These are phyloP conservation scores for Aspergillus fumigatiaffinis DNA, from an alignment of 2,329 filamentous ascomycete genomes.

Conservation along the genomic window DNA sequence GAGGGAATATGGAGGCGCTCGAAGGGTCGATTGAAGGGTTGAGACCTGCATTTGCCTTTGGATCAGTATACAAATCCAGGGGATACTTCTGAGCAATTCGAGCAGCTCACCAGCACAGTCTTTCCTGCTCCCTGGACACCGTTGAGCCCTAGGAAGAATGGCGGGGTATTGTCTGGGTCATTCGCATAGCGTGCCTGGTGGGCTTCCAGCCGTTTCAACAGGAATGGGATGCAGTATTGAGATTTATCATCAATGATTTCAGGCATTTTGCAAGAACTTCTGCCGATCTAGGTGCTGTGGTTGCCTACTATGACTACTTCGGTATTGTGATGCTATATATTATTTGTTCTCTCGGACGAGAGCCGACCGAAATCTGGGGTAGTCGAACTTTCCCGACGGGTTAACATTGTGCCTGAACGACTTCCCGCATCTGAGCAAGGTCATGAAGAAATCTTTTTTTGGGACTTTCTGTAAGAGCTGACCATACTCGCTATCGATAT, in stretches of 20 bases:
- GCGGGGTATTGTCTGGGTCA: conserved; percentile 43
- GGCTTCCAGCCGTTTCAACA: conserved; percentile 56
- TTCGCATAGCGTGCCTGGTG: conserved; percentile 45
- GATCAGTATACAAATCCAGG: neutral
- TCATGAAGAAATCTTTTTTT: neutral
- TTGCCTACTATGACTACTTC: conserved; percentile 7
- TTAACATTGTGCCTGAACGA: neutral
- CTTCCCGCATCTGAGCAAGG: neutral
- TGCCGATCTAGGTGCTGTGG: conserved; percentile 11
- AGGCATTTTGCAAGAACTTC: conserved; percentile 35
- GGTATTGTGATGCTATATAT: neutral
- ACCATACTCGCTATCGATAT: no score
- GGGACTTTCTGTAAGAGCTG: neutral
- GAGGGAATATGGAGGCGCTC: conserved; percentile 54
- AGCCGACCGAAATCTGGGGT: conserved; percentile 15
- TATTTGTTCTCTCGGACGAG: conserved; percentile 12
- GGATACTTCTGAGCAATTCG: conserved; percentile 5
- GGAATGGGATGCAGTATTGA: conserved; percentile 72
- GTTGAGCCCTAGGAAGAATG: conserved; percentile 84
- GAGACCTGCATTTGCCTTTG: conserved; percentile 45
- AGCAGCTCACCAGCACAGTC: conserved; percentile 69
- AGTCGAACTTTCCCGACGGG: neutral
- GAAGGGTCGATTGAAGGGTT: conserved; percentile 60
- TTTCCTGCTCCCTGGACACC: conserved; percentile 91
- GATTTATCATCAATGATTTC: conserved; percentile 72